Base-by-base conservation (phyloP, 2,329 filamentous ascomycete species). In the Epichloe festucae region DNA sequence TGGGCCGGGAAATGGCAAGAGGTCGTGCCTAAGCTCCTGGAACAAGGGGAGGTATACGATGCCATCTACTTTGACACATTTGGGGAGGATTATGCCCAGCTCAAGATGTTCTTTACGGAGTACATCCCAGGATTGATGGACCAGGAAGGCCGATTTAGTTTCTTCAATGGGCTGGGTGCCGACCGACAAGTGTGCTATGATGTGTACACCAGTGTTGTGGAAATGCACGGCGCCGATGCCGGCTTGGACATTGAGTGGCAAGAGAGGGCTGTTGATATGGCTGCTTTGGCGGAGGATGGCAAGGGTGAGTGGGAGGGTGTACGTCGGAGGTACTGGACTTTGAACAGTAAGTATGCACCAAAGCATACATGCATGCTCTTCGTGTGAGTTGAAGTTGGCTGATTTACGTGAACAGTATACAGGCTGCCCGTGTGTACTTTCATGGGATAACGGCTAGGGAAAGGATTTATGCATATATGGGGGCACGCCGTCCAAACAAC, bases 31-130 rank as follows among this genome's bases (percentile, higher is more conserved):
- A 71, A 72, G 48, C 72, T 95, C 7, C 70, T 91, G 1, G 78
- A 80, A 53, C 70, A 80, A 41, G 85, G 85, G 10, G 77, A 85
- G 60, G 71, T 81, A 12, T 90, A 91, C 62, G 87, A 95, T 63
- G 87, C 85, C 31, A 88, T 98, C 58, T 98, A 97, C 72, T 97
- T 96, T 63, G 93, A 98, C 64, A 98, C 93, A 0, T 97, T 97
- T 66, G 93, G 89, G 6, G 93, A 98, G 70, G 87, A 93, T 56
- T 98, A 97, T 68, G 74, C 75, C 2, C 87, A 91, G 65, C 79
- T 97, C 31, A 84, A 85, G 46, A 75, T 82, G 54, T 96, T 97
- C 71, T 95, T 97, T 65, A 84, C 79, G 2, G 93, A 97, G 65
- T 82, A 85, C 59, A 83, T 97, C 11, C 87, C 93, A 35, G 84